Base-by-base conservation (phyloP, 345 rosid species). In the Eucalyptus erythrocorys region DNA sequence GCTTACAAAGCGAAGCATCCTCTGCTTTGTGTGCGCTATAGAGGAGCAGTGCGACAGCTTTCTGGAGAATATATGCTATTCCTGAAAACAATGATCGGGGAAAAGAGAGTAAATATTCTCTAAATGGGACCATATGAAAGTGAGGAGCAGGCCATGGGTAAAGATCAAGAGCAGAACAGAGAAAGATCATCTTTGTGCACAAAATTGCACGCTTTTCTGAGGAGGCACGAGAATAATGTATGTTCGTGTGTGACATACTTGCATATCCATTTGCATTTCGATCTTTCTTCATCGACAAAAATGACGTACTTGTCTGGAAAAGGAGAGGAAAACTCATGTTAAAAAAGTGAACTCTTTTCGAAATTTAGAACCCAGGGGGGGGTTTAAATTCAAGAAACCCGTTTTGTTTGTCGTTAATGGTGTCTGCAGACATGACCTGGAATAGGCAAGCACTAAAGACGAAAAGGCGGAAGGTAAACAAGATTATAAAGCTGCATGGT, bases 401-500 rank as follows among this genome's bases (percentile, higher is more conserved):
- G 80, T 68, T 68, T 16, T 68, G 68, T 30, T 30, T 13, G n/a
- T 61, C 32, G 34, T 61, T 27, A 27, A 61, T 13, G 68, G 68
- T 11, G 19, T 64, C 40, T n/a, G 68, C 32, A 61, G 68, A 10
- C 34, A 27, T 59, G 16, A 27, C 21, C 37, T n/a, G 76, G 71
- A n/a, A 30, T n/a, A 13, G 37, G 2, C 71, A 64, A 61, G n/a
- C 19, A n/a, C 8, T n/a, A 5, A 13, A 34, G 6, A 14, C 37
- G 32, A 5, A 27, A 59, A 27, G 12, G 13, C 32, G 6, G 4
- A 59, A 59, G 32, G 68, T 11, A 37, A 79, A 26, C 48, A 80
- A 4, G 22, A 7, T 37, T 40, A 4, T 11, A 2, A 80, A 12
- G 0, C 1, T 19, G 40, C 0, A 43, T 80, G 24, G 0, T 2